Conservation (phyloP, 192 early-diverging fungal genomes). For the Phycomyces blakesleeanus region DNA sequence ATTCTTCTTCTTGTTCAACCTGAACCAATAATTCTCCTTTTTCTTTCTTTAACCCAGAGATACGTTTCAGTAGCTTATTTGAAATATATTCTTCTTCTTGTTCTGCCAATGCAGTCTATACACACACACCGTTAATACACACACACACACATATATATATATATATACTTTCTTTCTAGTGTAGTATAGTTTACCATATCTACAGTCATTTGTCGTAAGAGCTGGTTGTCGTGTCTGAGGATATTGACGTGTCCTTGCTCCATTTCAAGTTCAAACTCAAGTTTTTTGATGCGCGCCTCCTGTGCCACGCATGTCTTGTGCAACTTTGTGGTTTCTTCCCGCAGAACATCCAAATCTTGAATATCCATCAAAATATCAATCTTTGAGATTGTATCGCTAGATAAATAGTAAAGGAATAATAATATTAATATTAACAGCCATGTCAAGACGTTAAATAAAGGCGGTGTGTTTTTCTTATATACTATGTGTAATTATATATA, state of each 20-base stretch:
- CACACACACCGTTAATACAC: background rate
- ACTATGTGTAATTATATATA: background rate
- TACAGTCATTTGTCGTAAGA: constrained; percentile 51
- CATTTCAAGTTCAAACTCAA: constrained; percentile 67
- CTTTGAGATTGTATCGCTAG: background rate
- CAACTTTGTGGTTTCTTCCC: constrained; percentile 9
- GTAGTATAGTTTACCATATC: constrained; percentile 41
- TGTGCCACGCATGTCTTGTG: constrained; percentile 20
- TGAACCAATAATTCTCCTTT: constrained; percentile 71
- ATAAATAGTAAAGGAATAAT: too few species aligned
- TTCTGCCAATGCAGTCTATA: constrained; percentile 52
- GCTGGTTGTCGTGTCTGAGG: constrained; percentile 55
- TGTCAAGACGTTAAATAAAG: too few species aligned
- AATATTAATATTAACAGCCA: too few species aligned
- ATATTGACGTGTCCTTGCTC: constrained; percentile 61
- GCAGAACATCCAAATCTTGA: constrained; percentile 3
- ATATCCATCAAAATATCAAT: background rate
- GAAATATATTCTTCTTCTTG: constrained; percentile 76
- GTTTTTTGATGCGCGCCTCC: constrained; percentile 45
- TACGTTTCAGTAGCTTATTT: constrained; percentile 70
- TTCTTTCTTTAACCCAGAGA: constrained; percentile 73
- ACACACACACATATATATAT: background rate
- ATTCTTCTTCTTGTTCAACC: constrained; percentile 81
- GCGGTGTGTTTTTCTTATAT: too few species aligned
- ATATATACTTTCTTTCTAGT: background rate